Percentiles rank a stretch among this genome's conserved stretches.
These are phyloP conservation scores for Vigna angularis DNA, from an alignment of 306 rosid genomes.

Conservation along the genomic window DNA sequence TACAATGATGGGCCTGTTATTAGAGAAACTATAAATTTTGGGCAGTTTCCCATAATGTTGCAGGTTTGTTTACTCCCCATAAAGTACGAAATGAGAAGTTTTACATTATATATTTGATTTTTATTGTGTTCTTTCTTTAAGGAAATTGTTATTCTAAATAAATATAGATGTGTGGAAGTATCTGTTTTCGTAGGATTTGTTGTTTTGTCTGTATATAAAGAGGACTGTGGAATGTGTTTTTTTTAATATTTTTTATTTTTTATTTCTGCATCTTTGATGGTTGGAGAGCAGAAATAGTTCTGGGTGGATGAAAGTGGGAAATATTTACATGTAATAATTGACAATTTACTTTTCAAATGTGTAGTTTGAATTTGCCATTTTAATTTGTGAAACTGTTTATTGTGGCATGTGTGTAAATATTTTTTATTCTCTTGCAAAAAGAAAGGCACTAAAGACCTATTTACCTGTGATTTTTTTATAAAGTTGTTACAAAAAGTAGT, in stretches of 20 bases:
- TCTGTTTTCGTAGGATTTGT: neutral
- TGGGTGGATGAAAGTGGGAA: neutral
- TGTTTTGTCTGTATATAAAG: neutral
- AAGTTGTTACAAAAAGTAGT: too few species aligned
- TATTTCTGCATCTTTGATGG: neutral
- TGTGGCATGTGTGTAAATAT: slow-evolving; percentile 4
- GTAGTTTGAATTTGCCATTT: neutral
- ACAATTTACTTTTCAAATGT: neutral
- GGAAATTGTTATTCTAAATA: neutral
- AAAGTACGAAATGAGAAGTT: neutral
- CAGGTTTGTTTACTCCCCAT: slow-evolving; percentile 55
- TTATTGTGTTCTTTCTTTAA: neutral
- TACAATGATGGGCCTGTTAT: slow-evolving; percentile 53
- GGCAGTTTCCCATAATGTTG: slow-evolving; percentile 85
- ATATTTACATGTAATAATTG: neutral
- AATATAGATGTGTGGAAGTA: neutral
- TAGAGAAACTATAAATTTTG: slow-evolving; percentile 61
- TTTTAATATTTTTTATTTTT: neutral
- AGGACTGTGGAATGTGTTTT: neutral
- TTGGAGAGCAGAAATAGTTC: neutral
- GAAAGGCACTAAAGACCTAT: neutral
- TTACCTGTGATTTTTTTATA: too few species aligned
- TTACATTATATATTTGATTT: neutral
- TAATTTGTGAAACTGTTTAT: neutral
- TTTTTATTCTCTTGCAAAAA: neutral